phyloP scores from a whole-genome alignment of 345 rosid species.

The Mercurialis annua region DNA sequence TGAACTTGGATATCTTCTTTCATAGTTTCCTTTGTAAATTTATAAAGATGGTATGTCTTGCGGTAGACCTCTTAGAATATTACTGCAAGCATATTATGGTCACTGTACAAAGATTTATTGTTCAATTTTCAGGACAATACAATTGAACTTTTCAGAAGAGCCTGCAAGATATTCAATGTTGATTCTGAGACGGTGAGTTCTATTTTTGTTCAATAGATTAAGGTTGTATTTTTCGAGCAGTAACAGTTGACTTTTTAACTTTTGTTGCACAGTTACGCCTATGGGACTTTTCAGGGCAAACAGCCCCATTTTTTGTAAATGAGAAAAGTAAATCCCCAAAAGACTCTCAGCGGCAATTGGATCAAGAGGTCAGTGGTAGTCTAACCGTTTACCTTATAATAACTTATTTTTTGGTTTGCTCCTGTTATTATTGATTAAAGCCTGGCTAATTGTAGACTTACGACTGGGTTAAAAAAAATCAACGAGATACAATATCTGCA shows the following conservation, averaged over 20 bases:
- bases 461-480: background rate
- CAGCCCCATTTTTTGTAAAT: constrained; percentile 48
- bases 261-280: constrained; percentile 61
- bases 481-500: background rate
- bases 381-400: background rate
- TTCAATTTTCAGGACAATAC: constrained; percentile 63
- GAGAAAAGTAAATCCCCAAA: constrained; percentile 49
- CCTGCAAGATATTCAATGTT: constrained; percentile 83
- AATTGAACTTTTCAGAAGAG: constrained; percentile 84
- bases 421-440: background rate
- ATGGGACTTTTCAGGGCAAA: constrained; percentile 94
- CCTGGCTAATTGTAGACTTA: background rate
- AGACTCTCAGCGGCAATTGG: constrained; percentile 61
- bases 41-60: background rate
- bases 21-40: background rate
- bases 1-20: background rate
- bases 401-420: background rate
- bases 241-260: constrained; percentile 24
- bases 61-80: background rate
- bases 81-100: background rate
- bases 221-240: constrained; percentile 10
- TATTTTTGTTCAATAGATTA: constrained; percentile 10
- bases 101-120: background rate
- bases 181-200: constrained; percentile 76
- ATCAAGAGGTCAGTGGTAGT: constrained; percentile 65